These are phyloP conservation scores for Sparassis latifolia DNA, from an alignment of 1,284 basidiomycete species.

Conservation along the genomic window DNA sequence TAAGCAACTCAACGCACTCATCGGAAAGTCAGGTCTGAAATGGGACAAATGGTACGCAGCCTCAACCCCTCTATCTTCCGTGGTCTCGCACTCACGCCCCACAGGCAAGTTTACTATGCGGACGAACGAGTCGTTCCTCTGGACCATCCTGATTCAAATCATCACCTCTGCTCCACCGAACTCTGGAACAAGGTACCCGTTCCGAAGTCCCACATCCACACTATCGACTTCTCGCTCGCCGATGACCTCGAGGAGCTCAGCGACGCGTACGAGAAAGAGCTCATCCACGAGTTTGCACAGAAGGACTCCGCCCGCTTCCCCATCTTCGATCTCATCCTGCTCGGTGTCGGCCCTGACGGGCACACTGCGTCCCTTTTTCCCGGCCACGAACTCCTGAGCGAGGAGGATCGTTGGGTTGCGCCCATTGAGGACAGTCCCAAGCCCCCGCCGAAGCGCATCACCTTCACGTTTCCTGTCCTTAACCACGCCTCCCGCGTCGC, in stretches of 20 bases:
- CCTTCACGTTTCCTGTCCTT: conserved; percentile 87
- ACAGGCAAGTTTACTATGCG: conserved; percentile 95
- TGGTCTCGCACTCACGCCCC: not conserved
- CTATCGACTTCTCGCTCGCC: conserved; percentile 69
- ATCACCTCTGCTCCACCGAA: conserved; percentile 66
- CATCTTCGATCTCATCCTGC: conserved; percentile 89
- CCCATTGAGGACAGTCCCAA: conserved; percentile 92
- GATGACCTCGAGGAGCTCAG: conserved; percentile 84
- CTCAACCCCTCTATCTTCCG: not conserved
- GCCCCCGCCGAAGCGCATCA: conserved; percentile 86
- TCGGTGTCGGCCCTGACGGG: conserved; percentile 92
- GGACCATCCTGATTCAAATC: conserved; percentile 90
- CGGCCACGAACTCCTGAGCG: conserved; percentile 77
- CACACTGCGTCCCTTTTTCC: conserved; percentile 98
- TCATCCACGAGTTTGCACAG: conserved; percentile 86
- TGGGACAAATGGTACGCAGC: conserved; percentile 89
- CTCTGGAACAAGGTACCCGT: conserved; percentile 87
- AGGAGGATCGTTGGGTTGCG: conserved; percentile 92
- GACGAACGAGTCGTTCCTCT: conserved; percentile 96
- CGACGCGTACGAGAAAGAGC: conserved; percentile 90
- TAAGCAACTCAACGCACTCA: conserved; percentile 73
- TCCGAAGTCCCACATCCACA: conserved; percentile 74
- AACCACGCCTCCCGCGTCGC: conserved; percentile 86
- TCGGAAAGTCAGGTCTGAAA: conserved; percentile 69
- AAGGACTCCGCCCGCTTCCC: conserved; percentile 91